A percentile compares a stretch with the other conserved stretches of the same genome.
Conservation (phyloP, 2,329 filamentous ascomycete genomes). For the Boeremia lycopersici region DNA sequence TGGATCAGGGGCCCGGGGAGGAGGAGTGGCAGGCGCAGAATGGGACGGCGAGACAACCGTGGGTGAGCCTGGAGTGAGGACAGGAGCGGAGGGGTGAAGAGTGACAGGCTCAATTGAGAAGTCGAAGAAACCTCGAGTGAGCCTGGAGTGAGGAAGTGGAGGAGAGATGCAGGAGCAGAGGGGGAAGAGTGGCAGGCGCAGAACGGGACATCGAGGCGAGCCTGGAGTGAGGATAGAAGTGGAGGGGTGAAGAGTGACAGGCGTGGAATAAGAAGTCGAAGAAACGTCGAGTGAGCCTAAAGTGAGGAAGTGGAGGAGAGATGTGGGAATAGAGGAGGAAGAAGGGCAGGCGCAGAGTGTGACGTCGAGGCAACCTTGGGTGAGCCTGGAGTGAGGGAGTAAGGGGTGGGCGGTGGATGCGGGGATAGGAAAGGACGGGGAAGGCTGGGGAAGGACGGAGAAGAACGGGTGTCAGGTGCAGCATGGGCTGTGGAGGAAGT, state of each 20-base stretch:
- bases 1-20: background rate
- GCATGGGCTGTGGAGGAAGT: background rate
- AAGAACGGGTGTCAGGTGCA: background rate
- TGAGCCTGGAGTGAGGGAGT: background rate
- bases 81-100: background rate
- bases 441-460: too few relatives aligned
- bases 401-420: too few relatives aligned
- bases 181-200: constrained; percentile 2
- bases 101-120: background rate
- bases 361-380: background rate
- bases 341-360: constrained; percentile 2
- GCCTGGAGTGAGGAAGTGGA: background rate
- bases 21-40: constrained; percentile 4
- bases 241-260: background rate
- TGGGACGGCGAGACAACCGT: background rate
- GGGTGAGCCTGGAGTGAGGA: background rate
- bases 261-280: background rate
- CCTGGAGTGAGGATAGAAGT: background rate
- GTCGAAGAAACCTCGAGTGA: too few relatives aligned
- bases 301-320: background rate
- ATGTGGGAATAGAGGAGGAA: background rate
- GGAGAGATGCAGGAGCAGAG: background rate
- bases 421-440: too few relatives aligned
- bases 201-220: background rate
- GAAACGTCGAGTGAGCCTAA: too few relatives aligned